Conservation (phyloP, 1,139 yeast genomes). For the Blastobotrys indianensis region DNA sequence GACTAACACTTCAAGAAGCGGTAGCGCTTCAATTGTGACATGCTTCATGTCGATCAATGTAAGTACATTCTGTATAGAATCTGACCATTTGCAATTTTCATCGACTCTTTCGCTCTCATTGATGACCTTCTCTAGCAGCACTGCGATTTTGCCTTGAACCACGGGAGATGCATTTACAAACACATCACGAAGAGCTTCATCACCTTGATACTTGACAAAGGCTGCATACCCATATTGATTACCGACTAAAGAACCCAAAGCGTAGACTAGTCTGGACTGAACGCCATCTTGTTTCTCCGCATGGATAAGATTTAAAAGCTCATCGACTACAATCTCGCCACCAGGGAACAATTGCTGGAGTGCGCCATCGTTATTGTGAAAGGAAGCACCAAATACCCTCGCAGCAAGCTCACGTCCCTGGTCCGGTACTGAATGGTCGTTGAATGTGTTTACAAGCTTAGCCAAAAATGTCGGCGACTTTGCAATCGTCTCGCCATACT, state of each 20-base stretch:
- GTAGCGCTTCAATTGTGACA: slow-evolving; percentile 21
- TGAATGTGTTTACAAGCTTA: slow-evolving; percentile 24
- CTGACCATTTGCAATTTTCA: slow-evolving; percentile 5
- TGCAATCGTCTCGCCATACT: slow-evolving; percentile 47
- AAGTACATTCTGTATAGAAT: slow-evolving; percentile 3
- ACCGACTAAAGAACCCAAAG: slow-evolving; percentile 28
- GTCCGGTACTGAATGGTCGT: slow-evolving; percentile 16
- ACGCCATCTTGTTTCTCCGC: slow-evolving; percentile 18
- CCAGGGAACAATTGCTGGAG: slow-evolving; percentile 30
- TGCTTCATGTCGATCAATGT: not conserved
- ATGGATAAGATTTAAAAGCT: slow-evolving; percentile 16
- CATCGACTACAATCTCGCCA: slow-evolving; percentile 13
- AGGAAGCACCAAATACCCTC: slow-evolving; percentile 33
- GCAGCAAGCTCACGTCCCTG: slow-evolving; percentile 30
- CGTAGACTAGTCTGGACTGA: slow-evolving; percentile 27
- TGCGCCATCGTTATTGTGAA: slow-evolving; percentile 72
- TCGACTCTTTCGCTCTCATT: not conserved
- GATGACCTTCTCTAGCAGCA: slow-evolving; percentile 6
- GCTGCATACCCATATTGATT: slow-evolving; percentile 14
- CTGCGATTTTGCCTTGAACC: slow-evolving; percentile 4
- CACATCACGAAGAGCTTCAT: slow-evolving; percentile 16
- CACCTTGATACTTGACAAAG: slow-evolving; percentile 21
- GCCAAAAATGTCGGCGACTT: slow-evolving; percentile 9
- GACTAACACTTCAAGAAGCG: slow-evolving; percentile 25
- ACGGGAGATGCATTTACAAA: slow-evolving; percentile 12